Percentiles rank a stretch among this genome's conserved stretches.
These are phyloP conservation scores for Colletotrichum echinochloae DNA, from an alignment of 2,329 filamentous ascomycete species.

Conservation along the genomic window DNA sequence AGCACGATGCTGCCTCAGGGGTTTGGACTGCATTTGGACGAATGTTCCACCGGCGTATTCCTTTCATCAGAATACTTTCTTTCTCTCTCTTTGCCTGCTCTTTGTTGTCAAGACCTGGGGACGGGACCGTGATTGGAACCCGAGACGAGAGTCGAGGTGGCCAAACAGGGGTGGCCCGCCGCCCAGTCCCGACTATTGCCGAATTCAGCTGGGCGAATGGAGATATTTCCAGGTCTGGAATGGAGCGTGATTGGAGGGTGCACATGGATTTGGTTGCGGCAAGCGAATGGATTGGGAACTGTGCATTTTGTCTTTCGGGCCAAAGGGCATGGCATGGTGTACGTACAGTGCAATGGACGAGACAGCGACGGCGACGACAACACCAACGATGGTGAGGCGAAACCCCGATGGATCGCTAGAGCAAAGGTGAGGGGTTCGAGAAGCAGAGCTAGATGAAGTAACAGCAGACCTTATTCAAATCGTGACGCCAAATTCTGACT, in stretches of 20 bases:
- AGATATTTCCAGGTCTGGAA: constrained; percentile 33
- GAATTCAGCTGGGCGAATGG: constrained; percentile 40
- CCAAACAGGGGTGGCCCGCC: constrained; percentile 21
- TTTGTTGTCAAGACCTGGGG: constrained; percentile 9
- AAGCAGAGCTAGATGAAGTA: constrained; percentile 16
- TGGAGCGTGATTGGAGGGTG: constrained; percentile 30
- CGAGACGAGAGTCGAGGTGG: constrained; percentile 20
- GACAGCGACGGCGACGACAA: constrained; percentile 1
- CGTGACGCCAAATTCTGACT: background rate
- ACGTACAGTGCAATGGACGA: constrained; percentile 8
- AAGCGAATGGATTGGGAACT: constrained; percentile 35
- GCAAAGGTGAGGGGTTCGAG: constrained; percentile 11
- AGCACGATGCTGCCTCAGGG: background rate
- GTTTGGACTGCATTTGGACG: background rate
- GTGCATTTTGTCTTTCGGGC: constrained; percentile 29
- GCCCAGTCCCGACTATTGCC: constrained; percentile 36
- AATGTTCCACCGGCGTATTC: constrained; percentile 30
- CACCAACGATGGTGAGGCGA: constrained; percentile 16
- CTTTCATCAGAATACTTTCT: constrained; percentile 24
- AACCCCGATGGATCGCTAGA: constrained; percentile 33
- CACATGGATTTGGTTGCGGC: constrained; percentile 22
- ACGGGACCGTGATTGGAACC: constrained; percentile 35
- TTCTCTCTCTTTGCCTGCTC: background rate
- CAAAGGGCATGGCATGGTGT: constrained; percentile 15
- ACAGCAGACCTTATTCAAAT: background rate